Base-by-base conservation (phyloP, 2,329 filamentous ascomycete genomes). In the Metarhizium sp. region DNA sequence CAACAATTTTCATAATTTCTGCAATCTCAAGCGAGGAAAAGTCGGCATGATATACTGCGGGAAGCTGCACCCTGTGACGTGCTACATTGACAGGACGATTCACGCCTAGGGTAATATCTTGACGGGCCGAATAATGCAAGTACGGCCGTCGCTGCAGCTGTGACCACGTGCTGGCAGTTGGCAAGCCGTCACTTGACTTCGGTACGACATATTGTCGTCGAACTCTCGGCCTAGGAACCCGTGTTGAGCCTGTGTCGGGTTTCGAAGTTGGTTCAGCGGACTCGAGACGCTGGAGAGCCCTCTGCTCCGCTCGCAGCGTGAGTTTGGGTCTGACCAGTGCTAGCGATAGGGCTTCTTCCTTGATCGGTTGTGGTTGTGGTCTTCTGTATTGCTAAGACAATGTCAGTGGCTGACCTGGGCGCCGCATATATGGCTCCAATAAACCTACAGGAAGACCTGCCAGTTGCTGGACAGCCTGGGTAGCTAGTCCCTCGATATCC, bases 11-110 rank as follows among this genome's bases (percentile, higher is more conserved):
- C 18, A 63, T 55, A 18, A 71, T 64, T 16, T 61, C 30, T 32
- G 55, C 53, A 8, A 74, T 59, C 56, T 80, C 77, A 1, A 69
- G 64, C 0, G 57, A 47, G 0, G 67, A 66, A 46, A 80, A 78
- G 60, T 79, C 78, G 6, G 77, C 74, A 57, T 80, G 78, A 18
- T 76, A 61, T n/a, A 53, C 46, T 14, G 56, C 10, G 8, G 58
- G 58, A 13, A 55, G 42, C 34, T 54, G 46, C 25, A 57, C 20
- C 7, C 53, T 46, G 18, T 58, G 54, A 10, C 20, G 53, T 43
- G 45, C 36, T 4, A 50, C 30, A 6, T 43, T 55, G 38, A 62
- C 18, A 1, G 52, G 52, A 3, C 52, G 52, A 36, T 53, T 57
- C 25, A 61, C 49, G 3, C 69, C 67, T 16, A 55, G 59, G 10